These are phyloP conservation scores for Thermomyces lanuginosus DNA, from an alignment of 2,329 filamentous ascomycete genomes.

Conservation along the genomic window DNA sequence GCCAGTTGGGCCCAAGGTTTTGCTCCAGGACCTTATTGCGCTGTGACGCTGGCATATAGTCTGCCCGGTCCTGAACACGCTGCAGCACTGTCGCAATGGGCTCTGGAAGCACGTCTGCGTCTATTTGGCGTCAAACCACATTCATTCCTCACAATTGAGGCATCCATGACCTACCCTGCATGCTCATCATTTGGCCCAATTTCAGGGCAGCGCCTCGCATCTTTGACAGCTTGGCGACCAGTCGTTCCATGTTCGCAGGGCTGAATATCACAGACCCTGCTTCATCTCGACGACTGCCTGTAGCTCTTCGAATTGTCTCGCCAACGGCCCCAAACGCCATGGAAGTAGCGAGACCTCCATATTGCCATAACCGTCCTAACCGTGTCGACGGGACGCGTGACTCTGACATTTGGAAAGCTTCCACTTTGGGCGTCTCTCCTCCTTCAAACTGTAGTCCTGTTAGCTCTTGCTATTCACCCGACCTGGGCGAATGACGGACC, in stretches of 20 bases:
- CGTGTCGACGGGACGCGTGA: conserved; percentile 82
- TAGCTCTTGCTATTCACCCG: no score
- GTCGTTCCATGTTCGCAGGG: conserved; percentile 74
- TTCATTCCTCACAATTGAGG: neutral
- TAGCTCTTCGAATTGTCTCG: conserved; percentile 65
- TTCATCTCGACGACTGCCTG: conserved; percentile 43
- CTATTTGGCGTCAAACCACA: conserved; percentile 24
- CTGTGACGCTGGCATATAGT: conserved; percentile 95
- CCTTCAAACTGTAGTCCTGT: no score
- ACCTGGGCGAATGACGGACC: no score
- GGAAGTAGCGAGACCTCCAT: conserved; percentile 77
- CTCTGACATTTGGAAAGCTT: conserved; percentile 57
- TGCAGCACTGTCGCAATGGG: conserved; percentile 81
- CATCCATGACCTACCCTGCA: conserved; percentile 43
- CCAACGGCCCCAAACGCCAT: conserved; percentile 88
- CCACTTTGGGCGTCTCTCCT: no score
- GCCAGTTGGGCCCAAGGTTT: conserved; percentile 74
- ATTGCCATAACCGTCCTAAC: conserved; percentile 82
- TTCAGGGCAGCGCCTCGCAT: conserved; percentile 98
- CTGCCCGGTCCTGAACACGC: conserved; percentile 85
- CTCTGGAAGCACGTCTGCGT: conserved; percentile 81
- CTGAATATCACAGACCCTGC: conserved; percentile 73
- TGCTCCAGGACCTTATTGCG: conserved; percentile 64
- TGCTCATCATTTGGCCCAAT: conserved; percentile 93
- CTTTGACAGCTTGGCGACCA: conserved; percentile 80